Evolutionary conservation across 1,284 basidiomycete genomes (phyloP), one percentile per base, ranked within the genome.

Genomic region (Cutaneotrichosporon cavernicola): DNA sequence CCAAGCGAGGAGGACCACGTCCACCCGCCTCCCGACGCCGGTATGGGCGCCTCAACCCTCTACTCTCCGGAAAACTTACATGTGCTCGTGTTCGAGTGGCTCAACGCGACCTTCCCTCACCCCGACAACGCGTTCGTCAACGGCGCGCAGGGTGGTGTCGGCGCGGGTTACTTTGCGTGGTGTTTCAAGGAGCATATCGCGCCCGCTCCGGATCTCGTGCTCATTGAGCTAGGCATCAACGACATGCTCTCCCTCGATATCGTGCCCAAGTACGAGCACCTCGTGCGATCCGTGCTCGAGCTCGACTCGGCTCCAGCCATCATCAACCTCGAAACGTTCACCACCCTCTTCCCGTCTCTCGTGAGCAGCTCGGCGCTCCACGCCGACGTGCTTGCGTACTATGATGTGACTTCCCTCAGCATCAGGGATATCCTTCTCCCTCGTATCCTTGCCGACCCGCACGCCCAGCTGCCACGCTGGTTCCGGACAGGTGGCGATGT

Each of bases 301-400:
- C 67, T 78, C 43, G 66, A 71, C 32, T 70, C 69, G 11, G 67
- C 67, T 46, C 79, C 79, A 11, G 79, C 79, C 3, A 62, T 79
- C 22, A 74, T 80, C 68, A 79, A 78, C 63, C 69, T 80, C 30
- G 76, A 80, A 76, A 76, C 76, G 14, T 79, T 80, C 67, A 76
- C 78, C 2, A 71, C 75, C 3, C 72, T 80, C n/a, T 80, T 79
- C 72, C 71, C 73, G 0, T 67, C 73, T 9, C 68, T 79, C 13
- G 46, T 76, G 5, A 74, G 73, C 10, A 71, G 75, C n/a, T 74
- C 73, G 7, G 65, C 75, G 2, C 67, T 79, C n/a, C 78, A 80
- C 63, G 69, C 70, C 61, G 77, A 78, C 65, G 73, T 80, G 10
- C 65, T 73, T 16, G 73, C 77, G 18, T 80, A 72, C 67, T 80